Percentiles rank a stretch among this genome's conserved stretches.
Evolutionary conservation across 2,329 filamentous ascomycete species (phyloP).

Genomic region (Penicillium griseofulvum): DNA sequence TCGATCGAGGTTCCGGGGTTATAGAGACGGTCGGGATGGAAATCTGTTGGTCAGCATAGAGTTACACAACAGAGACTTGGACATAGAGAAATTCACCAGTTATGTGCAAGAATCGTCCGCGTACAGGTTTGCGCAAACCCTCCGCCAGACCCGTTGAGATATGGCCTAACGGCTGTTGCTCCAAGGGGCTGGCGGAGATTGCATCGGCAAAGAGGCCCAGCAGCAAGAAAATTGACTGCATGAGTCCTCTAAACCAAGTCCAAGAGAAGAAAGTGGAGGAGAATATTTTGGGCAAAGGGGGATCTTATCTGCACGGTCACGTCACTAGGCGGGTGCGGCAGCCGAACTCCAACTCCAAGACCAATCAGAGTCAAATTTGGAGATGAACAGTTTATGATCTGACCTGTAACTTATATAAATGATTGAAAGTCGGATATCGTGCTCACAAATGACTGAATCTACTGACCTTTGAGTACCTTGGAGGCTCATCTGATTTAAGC

Average conservation of each 20-base stretch:
- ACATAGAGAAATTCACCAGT: slow-evolving; percentile 26
- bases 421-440: too few relatives aligned
- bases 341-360: background rate
- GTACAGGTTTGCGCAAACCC: slow-evolving; percentile 2
- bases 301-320: slow-evolving; percentile 5
- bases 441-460: too few relatives aligned
- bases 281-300: background rate
- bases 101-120: slow-evolving; percentile 39
- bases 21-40: slow-evolving; percentile 90
- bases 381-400: too few relatives aligned
- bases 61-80: background rate
- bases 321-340: slow-evolving; percentile 1
- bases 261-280: background rate
- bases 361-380: background rate
- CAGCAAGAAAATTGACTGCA: slow-evolving; percentile 17
- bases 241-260: slow-evolving; percentile 8
- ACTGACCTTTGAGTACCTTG: too few relatives aligned
- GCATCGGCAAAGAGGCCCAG: slow-evolving; percentile 15
- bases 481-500: too few relatives aligned
- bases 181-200: slow-evolving; percentile 14
- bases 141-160: background rate
- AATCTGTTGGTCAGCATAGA: slow-evolving; percentile 56
- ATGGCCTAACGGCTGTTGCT: slow-evolving; percentile 12
- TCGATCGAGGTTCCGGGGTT: slow-evolving; percentile 71
- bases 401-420: too few relatives aligned